phyloP scores from a whole-genome alignment of 306 rosid genomes.

The Medicago truncatula region DNA sequence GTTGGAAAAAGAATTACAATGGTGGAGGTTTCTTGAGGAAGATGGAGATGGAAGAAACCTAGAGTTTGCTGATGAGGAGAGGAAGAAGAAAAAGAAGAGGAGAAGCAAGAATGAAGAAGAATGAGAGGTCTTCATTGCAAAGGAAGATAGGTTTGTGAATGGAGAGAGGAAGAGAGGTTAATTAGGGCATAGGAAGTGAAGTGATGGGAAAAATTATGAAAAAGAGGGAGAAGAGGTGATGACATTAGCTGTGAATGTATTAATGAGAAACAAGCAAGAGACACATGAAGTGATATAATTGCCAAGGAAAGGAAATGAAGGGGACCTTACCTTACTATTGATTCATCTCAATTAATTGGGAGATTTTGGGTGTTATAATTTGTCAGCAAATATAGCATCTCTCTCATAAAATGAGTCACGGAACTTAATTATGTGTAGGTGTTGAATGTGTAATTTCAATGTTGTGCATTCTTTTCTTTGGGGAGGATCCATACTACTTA shows the following conservation, averaged over 20 bases:
- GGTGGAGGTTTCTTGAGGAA: slow-evolving; percentile 46
- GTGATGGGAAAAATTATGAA: not conserved
- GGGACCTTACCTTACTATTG: slow-evolving; percentile 30
- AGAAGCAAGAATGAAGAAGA: slow-evolving; percentile 49
- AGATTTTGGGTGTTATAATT: slow-evolving; percentile 23
- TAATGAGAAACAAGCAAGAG: slow-evolving; percentile 65
- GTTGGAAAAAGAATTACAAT: slow-evolving; percentile 64
- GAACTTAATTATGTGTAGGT: slow-evolving; percentile 20
- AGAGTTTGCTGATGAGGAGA: slow-evolving; percentile 35
- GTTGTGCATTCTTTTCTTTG: too few species aligned
- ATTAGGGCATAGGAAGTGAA: slow-evolving; percentile 1
- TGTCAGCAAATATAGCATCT: slow-evolving; percentile 40
- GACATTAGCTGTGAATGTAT: slow-evolving; percentile 37
- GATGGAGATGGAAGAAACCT: slow-evolving; percentile 7
- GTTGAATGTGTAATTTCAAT: too few species aligned
- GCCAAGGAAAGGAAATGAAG: slow-evolving; percentile 28
- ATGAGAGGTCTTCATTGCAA: slow-evolving; percentile 60
- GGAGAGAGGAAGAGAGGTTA: not conserved
- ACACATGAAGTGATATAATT: slow-evolving; percentile 67
- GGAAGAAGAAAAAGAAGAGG: slow-evolving; percentile 42
- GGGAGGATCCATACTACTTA: too few species aligned
- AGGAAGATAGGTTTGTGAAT: not conserved
- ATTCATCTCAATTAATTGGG: slow-evolving; percentile 23
- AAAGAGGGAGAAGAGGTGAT: slow-evolving; percentile 29
- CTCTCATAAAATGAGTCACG: slow-evolving; percentile 46